A percentile compares a stretch with the other conserved stretches of the same genome.
phyloP scores from a whole-genome alignment of 1,284 basidiomycete genomes.

The Papiliotrema nemorosa region DNA sequence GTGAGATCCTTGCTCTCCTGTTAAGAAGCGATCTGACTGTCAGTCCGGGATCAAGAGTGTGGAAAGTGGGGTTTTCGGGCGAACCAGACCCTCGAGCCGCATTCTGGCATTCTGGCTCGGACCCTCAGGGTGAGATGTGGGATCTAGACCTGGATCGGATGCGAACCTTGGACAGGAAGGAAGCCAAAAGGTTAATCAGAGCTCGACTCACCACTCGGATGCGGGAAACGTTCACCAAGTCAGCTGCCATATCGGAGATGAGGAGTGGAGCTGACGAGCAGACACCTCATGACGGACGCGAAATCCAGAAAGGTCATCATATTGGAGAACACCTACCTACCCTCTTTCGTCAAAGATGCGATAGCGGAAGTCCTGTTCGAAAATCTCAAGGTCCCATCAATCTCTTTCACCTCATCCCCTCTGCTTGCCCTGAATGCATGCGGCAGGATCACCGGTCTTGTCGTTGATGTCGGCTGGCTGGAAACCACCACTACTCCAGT shows the following conservation, averaged over 20 bases:
- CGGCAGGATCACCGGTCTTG: conserved; percentile 85
- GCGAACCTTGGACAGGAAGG: conserved; percentile 52
- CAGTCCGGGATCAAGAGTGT: conserved; percentile 47
- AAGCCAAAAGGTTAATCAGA: conserved; percentile 68
- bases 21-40: neutral
- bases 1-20: conserved; percentile 20
- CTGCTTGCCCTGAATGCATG: conserved; percentile 77
- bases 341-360: conserved; percentile 79
- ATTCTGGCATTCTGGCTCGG: conserved; percentile 29
- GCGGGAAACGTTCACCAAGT: conserved; percentile 80
- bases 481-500: conserved; percentile 86
- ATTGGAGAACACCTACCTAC: conserved; percentile 82
- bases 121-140: conserved; percentile 31
- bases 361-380: conserved; percentile 84
- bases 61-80: conserved; percentile 52
- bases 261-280: conserved; percentile 41
- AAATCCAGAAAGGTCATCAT: conserved; percentile 90
- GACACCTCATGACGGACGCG: conserved; percentile 85
- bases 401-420: conserved; percentile 86
- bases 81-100: conserved; percentile 48
- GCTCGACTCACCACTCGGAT: conserved; percentile 63
- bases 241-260: conserved; percentile 42
- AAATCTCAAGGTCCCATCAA: conserved; percentile 84
- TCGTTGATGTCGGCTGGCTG: conserved; percentile 85
- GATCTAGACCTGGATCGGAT: conserved; percentile 36